A percentile compares a stretch with the other conserved stretches of the same genome.
Evolutionary conservation across 2,329 filamentous ascomycete species (phyloP).

Genomic region (Phaeosphaeriaceae sp.): DNA sequence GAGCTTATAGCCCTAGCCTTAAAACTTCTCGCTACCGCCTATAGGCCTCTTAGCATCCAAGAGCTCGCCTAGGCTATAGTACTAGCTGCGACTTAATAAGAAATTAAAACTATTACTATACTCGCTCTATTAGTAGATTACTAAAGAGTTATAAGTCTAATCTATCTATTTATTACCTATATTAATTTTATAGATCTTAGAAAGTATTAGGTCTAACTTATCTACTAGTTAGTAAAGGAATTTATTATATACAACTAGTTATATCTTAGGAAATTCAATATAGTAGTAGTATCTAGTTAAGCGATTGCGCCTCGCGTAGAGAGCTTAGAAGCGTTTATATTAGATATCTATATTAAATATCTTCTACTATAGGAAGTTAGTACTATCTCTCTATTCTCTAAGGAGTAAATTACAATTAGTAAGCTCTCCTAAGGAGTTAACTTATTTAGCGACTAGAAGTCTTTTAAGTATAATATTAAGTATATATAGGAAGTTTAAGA

Average conservation of each 20-base stretch:
- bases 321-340: neutral
- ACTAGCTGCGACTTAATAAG: neutral
- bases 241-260: neutral
- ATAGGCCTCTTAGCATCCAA: neutral
- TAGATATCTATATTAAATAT: neutral
- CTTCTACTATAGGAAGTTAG: neutral
- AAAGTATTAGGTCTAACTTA: neutral
- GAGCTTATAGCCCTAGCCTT: neutral
- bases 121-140: neutral
- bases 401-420: slow-evolving; percentile 1
- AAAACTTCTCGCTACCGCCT: neutral
- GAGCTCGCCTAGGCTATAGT: neutral
- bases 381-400: neutral
- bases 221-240: neutral
- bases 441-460: slow-evolving; percentile 7
- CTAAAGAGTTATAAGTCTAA: neutral
- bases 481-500: slow-evolving; percentile 16
- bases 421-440: slow-evolving; percentile 12
- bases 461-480: slow-evolving; percentile 13
- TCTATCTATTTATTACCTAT: neutral
- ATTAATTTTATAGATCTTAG: neutral
- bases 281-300: neutral
- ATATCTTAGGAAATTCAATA: neutral
- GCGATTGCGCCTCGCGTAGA: neutral
- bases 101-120: neutral